A percentile compares a stretch with the other conserved stretches of the same genome.
Conservation (phyloP, 2,329 filamentous ascomycete genomes). For the Blumeriella jaapii region DNA sequence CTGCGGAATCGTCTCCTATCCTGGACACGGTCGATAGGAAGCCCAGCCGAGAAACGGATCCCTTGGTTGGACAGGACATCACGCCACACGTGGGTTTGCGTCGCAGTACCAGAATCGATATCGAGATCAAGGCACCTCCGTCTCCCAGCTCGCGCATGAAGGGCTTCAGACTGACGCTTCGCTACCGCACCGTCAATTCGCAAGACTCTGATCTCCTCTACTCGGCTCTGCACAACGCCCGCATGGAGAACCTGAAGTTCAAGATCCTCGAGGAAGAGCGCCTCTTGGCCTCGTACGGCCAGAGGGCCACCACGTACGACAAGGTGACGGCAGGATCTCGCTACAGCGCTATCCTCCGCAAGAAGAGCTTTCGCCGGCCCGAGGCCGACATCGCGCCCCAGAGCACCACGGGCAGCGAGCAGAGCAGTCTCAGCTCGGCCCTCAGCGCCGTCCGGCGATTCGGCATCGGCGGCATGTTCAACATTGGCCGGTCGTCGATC, state of each 20-base stretch:
- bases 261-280: slow-evolving; percentile 55
- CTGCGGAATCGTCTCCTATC: slow-evolving; percentile 28
- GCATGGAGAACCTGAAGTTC: slow-evolving; percentile 88
- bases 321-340: slow-evolving; percentile 31
- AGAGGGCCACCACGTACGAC: slow-evolving; percentile 33
- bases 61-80: slow-evolving; percentile 58
- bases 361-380: slow-evolving; percentile 34
- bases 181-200: slow-evolving; percentile 66
- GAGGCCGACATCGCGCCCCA: slow-evolving; percentile 48
- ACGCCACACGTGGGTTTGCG: slow-evolving; percentile 85
- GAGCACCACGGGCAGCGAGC: slow-evolving; percentile 48
- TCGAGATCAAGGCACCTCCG: slow-evolving; percentile 84
- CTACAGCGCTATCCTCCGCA: slow-evolving; percentile 40
- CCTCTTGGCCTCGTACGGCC: slow-evolving; percentile 46
- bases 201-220: slow-evolving; percentile 77
- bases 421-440: slow-evolving; percentile 62
- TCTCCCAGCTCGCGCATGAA: slow-evolving; percentile 59
- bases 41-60: slow-evolving; percentile 2
- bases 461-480: slow-evolving; percentile 63
- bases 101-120: slow-evolving; percentile 83
- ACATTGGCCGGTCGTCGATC: slow-evolving; percentile 70
- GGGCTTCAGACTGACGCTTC: slow-evolving; percentile 49
- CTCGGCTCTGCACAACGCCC: slow-evolving; percentile 72
- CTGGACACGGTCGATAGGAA: slow-evolving; percentile 14
- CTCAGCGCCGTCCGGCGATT: slow-evolving; percentile 58